Evolutionary conservation across 2,329 filamentous ascomycete genomes (phyloP).

Genomic region (Plenodomus biglobosus): DNA sequence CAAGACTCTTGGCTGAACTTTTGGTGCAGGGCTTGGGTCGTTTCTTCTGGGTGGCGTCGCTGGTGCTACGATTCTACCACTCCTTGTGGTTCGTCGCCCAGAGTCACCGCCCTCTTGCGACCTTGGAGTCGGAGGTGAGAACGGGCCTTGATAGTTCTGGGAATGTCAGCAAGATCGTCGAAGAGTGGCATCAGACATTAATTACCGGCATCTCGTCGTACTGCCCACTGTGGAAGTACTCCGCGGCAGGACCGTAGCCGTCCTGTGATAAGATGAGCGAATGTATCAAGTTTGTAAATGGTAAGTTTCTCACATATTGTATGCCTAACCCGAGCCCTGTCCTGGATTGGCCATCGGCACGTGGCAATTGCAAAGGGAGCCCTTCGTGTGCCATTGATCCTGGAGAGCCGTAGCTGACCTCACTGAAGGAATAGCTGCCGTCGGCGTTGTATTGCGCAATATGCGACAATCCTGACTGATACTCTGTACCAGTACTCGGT

Average conservation of each 20-base stretch:
- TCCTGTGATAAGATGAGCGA: slow-evolving; percentile 33
- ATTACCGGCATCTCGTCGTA: slow-evolving; percentile 31
- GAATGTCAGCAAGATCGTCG: slow-evolving; percentile 19
- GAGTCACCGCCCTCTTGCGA: slow-evolving; percentile 47
- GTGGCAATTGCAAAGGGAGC: slow-evolving; percentile 32
- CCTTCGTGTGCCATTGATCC: slow-evolving; percentile 29
- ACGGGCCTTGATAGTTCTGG: slow-evolving; percentile 31
- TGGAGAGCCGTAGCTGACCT: slow-evolving; percentile 35
- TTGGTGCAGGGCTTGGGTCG: slow-evolving; percentile 28
- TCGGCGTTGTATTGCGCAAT: slow-evolving; percentile 49
- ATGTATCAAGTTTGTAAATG: slow-evolving; percentile 3
- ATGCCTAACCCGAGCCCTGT: slow-evolving; percentile 31
- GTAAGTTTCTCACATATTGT: slow-evolving; percentile 35
- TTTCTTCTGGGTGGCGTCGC: slow-evolving; percentile 27
- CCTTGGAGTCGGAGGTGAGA: slow-evolving; percentile 49
- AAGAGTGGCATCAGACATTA: neutral
- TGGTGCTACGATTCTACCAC: slow-evolving; percentile 26
- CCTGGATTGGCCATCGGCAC: slow-evolving; percentile 23
- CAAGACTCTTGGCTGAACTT: slow-evolving; percentile 8
- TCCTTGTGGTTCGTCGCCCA: slow-evolving; percentile 44
- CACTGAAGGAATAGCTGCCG: slow-evolving; percentile 42
- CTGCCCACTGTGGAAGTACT: slow-evolving; percentile 33
- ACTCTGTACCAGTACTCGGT: slow-evolving; percentile 33
- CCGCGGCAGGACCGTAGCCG: slow-evolving; percentile 31
- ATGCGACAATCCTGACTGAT: slow-evolving; percentile 44